Evolutionary conservation across 2,329 filamentous ascomycete species (phyloP).

Genomic region (Cercospora janseana): DNA sequence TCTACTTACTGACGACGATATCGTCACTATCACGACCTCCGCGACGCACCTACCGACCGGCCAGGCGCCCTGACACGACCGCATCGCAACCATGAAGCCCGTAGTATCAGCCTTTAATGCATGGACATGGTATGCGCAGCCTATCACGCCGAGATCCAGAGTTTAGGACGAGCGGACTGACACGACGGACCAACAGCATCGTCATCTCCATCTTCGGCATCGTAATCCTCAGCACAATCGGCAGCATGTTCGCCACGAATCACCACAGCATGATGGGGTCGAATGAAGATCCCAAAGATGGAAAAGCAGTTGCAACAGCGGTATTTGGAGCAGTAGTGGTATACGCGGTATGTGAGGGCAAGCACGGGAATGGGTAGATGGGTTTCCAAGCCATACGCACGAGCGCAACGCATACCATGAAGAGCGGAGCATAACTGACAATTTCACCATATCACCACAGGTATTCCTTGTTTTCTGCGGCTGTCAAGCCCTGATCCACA

Average conservation of each 20-base stretch:
- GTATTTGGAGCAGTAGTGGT: constrained; percentile 86
- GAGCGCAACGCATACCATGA: not conserved
- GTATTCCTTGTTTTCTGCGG: constrained; percentile 89
- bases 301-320: constrained; percentile 73
- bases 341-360: constrained; percentile 68
- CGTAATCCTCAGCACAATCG: constrained; percentile 63
- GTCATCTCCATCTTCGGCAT: constrained; percentile 65
- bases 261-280: constrained; percentile 83
- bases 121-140: constrained; percentile 77
- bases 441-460: constrained; percentile 52
- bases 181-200: constrained; percentile 55
- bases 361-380: no score
- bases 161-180: constrained; percentile 10
- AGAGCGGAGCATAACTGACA: not conserved
- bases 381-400: not conserved
- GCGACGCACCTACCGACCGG: constrained; percentile 6
- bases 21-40: not conserved
- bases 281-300: constrained; percentile 61
- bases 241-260: constrained; percentile 69
- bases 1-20: not conserved
- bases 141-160: not conserved
- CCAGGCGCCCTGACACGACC: constrained; percentile 12
- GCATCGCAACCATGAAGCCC: constrained; percentile 75
- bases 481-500: constrained; percentile 81
- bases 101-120: constrained; percentile 88